These are phyloP conservation scores for Xylariaceae sp. DNA, from an alignment of 2,329 filamentous ascomycete genomes.

Conservation along the genomic window DNA sequence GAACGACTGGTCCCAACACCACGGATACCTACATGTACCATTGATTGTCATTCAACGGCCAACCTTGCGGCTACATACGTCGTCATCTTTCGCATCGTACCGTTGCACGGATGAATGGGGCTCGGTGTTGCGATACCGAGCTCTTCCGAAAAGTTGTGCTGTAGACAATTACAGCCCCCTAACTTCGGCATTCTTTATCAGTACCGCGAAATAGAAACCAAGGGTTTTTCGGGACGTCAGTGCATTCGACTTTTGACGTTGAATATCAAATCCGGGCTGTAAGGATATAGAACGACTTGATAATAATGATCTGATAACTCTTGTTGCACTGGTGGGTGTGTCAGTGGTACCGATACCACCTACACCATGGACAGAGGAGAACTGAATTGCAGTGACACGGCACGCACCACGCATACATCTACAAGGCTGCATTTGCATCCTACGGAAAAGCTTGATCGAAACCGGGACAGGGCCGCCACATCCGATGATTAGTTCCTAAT, in stretches of 20 bases:
- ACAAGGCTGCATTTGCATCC: constrained; percentile 6
- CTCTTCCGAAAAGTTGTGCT: constrained; percentile 9
- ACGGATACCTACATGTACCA: constrained; percentile 32
- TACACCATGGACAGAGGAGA: too few species aligned
- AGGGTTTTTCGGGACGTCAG: too few species aligned
- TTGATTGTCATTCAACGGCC: constrained; percentile 9
- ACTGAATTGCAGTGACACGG: neutral
- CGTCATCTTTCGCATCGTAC: constrained; percentile 6
- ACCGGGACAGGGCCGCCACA: too few species aligned
- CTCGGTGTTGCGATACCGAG: constrained; percentile 19
- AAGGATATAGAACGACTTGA: too few species aligned
- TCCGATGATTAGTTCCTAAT: too few species aligned
- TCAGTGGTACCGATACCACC: too few species aligned
- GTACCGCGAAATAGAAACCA: neutral
- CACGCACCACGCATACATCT: neutral
- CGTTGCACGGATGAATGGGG: neutral
- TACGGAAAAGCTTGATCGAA: neutral
- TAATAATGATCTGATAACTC: too few species aligned
- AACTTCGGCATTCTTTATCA: constrained; percentile 4
- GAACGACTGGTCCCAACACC: constrained; percentile 35
- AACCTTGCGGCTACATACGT: constrained; percentile 21
- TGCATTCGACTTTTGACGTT: too few species aligned
- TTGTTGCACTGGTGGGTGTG: too few species aligned
- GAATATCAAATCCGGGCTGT: too few species aligned
- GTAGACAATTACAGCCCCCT: neutral